phyloP scores from a whole-genome alignment of 805 yeast species.

The Cyberlindnera euphorbiae region DNA sequence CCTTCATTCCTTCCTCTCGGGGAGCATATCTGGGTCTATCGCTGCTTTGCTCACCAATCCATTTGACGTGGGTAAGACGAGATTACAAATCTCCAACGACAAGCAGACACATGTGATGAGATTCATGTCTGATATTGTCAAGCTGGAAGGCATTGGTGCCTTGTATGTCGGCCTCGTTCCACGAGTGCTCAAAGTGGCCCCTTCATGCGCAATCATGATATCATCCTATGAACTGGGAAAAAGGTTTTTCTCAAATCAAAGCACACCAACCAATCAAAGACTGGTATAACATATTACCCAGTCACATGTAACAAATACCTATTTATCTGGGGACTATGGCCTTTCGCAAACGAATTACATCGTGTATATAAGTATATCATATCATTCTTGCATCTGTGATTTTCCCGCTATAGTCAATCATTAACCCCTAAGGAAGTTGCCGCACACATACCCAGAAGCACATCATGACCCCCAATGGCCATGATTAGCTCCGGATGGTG shows the following conservation, averaged over 20 bases:
- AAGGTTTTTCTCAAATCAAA: slow-evolving; percentile 36
- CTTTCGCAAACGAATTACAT: too few relatives aligned
- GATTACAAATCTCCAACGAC: slow-evolving; percentile 62
- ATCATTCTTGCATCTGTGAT: neutral
- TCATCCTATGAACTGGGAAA: slow-evolving; percentile 91
- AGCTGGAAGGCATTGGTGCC: slow-evolving; percentile 74
- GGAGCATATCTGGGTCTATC: slow-evolving; percentile 75
- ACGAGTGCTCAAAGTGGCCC: slow-evolving; percentile 86
- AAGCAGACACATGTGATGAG: slow-evolving; percentile 56
- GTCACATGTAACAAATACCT: neutral
- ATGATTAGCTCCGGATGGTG: slow-evolving; percentile 20
- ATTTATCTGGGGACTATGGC: too few relatives aligned
- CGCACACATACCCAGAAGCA: too few relatives aligned
- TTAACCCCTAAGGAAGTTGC: too few relatives aligned
- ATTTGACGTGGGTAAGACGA: slow-evolving; percentile 94
- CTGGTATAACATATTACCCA: neutral
- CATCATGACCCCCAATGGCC: slow-evolving; percentile 8
- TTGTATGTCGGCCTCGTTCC: slow-evolving; percentile 87
- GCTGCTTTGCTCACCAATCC: slow-evolving; percentile 92
- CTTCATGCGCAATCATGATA: slow-evolving; percentile 98
- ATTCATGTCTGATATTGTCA: slow-evolving; percentile 57
- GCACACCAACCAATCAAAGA: neutral
- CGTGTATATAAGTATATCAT: neutral
- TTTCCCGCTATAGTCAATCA: too few relatives aligned
- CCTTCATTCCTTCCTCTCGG: slow-evolving; percentile 66